phyloP scores from a whole-genome alignment of 176 grass and related monocot genomes.

The Oryza glaberrima region DNA sequence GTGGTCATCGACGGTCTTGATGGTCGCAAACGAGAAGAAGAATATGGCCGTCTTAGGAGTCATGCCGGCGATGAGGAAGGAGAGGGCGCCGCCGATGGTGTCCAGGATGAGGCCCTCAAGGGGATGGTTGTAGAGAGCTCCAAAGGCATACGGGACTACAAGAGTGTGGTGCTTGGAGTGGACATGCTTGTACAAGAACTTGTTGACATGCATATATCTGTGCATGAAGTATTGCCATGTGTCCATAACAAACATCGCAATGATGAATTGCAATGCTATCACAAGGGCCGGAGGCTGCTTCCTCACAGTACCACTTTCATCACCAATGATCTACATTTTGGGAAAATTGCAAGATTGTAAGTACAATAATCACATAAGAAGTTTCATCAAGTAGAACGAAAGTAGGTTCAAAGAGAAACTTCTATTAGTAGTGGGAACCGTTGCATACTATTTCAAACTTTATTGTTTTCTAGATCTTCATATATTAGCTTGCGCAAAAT shows the following conservation, averaged over 20 bases:
- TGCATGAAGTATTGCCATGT: conserved; percentile 94
- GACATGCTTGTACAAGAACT: conserved; percentile 77
- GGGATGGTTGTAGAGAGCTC: conserved; percentile 73
- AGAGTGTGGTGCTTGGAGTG: conserved; percentile 80
- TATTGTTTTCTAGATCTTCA: too few relatives aligned
- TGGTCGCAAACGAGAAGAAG: conserved; percentile 74
- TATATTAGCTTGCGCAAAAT: too few relatives aligned
- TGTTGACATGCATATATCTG: conserved; percentile 88
- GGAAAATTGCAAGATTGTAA: conserved; percentile 15
- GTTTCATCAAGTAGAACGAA: conserved; percentile 30
- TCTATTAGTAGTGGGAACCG: too few relatives aligned
- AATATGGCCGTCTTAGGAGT: conserved; percentile 61
- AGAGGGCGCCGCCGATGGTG: conserved; percentile 60
- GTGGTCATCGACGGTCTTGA: conserved; percentile 75
- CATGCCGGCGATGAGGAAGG: conserved; percentile 57
- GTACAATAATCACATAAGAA: conserved; percentile 10
- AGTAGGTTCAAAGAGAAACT: neutral
- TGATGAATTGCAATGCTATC: conserved; percentile 53
- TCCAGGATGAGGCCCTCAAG: conserved; percentile 71
- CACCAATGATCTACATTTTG: conserved; percentile 63
- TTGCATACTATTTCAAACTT: too few relatives aligned
- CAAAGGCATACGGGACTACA: conserved; percentile 64
- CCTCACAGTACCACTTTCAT: conserved; percentile 50
- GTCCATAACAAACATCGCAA: conserved; percentile 80
- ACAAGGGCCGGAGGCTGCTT: conserved; percentile 51